Conservation (phyloP, 2,329 filamentous ascomycete species). For the Plenodomus lindquistii region DNA sequence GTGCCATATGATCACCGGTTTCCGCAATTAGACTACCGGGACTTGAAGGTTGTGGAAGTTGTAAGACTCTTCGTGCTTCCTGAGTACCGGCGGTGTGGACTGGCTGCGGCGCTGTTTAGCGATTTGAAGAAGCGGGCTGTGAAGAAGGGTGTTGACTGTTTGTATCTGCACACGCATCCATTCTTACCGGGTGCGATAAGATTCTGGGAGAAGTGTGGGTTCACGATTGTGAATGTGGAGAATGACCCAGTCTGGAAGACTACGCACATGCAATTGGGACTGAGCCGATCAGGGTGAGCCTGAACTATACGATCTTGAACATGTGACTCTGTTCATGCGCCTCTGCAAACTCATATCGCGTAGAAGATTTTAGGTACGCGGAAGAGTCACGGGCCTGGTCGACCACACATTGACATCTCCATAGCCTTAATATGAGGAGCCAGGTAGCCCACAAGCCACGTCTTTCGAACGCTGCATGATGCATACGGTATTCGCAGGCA, state of each 20-base stretch:
- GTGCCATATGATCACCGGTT: conserved; percentile 8
- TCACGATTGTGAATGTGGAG: conserved; percentile 8
- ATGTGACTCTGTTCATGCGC: too few species aligned
- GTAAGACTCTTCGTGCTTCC: conserved; percentile 14
- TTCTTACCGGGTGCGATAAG: conserved; percentile 18
- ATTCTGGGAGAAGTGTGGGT: conserved; percentile 23
- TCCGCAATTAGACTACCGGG: neutral
- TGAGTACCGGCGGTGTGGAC: conserved; percentile 11
- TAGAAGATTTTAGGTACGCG: too few species aligned
- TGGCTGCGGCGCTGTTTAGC: conserved; percentile 11
- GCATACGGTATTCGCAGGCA: too few species aligned
- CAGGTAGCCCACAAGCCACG: too few species aligned
- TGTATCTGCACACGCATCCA: conserved; percentile 23
- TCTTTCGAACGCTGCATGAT: too few species aligned
- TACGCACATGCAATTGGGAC: neutral
- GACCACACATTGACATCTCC: too few species aligned
- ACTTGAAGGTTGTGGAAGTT: conserved; percentile 10
- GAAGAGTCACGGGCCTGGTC: too few species aligned
- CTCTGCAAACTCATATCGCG: too few species aligned
- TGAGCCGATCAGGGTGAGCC: neutral
- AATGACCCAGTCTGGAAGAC: conserved; percentile 16
- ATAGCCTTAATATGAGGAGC: too few species aligned
- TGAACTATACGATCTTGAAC: too few species aligned
- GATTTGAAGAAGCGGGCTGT: conserved; percentile 4
- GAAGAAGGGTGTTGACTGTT: conserved; percentile 4